These are phyloP conservation scores for Stereum hirsutum DNA, from an alignment of 1,284 basidiomycete genomes.

Conservation along the genomic window DNA sequence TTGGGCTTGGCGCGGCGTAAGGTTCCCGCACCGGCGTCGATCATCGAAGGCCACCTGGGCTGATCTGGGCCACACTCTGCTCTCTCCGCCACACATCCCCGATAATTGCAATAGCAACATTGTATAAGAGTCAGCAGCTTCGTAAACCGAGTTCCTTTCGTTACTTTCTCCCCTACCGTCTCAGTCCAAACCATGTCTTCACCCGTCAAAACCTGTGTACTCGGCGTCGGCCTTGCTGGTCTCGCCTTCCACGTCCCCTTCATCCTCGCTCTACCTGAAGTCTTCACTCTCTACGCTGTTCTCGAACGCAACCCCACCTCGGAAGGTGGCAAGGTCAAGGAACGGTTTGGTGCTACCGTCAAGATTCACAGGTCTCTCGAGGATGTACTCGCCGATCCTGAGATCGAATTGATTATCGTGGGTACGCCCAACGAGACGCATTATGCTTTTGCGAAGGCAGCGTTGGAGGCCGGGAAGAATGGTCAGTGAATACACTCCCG, in stretches of 20 bases:
- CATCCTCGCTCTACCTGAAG: conserved; percentile 62
- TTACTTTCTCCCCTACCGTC: too few relatives aligned
- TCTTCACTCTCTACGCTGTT: conserved; percentile 67
- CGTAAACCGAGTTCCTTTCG: too few relatives aligned
- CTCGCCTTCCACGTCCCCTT: conserved; percentile 77
- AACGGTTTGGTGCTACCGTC: conserved; percentile 48
- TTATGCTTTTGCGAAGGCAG: conserved; percentile 57
- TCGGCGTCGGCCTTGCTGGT: conserved; percentile 70
- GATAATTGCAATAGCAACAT: too few relatives aligned
- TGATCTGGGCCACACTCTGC: too few relatives aligned
- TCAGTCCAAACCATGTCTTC: too few relatives aligned
- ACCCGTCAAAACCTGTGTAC: conserved; percentile 61
- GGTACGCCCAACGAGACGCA: conserved; percentile 79
- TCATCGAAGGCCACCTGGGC: too few relatives aligned
- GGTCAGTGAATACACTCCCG: conserved; percentile 29
- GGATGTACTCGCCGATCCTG: conserved; percentile 45
- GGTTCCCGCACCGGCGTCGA: too few relatives aligned
- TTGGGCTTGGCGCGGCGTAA: too few relatives aligned
- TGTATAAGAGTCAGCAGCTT: too few relatives aligned
- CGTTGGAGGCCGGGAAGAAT: conserved; percentile 70
- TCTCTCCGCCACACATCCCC: too few relatives aligned
- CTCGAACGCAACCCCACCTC: conserved; percentile 48
- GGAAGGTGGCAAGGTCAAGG: conserved; percentile 52
- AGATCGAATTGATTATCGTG: conserved; percentile 64
- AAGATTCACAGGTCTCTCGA: conserved; percentile 50